Evolutionary conservation across 1,284 basidiomycete genomes (phyloP).

Genomic region (Naganishia albida): DNA sequence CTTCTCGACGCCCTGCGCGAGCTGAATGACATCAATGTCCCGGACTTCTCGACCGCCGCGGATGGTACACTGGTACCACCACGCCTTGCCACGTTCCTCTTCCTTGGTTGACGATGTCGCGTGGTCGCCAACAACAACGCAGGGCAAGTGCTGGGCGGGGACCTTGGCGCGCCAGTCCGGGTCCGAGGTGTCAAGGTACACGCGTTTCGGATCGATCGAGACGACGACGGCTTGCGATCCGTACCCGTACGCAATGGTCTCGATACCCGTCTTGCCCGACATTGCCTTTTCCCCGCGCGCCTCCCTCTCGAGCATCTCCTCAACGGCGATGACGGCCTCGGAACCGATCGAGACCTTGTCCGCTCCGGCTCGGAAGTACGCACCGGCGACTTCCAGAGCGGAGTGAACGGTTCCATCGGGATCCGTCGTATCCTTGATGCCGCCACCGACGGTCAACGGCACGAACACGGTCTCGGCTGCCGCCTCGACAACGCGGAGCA

Average conservation of each 20-base stretch:
- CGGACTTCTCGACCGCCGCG: slow-evolving; percentile 85
- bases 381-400: slow-evolving; percentile 91
- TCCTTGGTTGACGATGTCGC: slow-evolving; percentile 57
- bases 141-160: slow-evolving; percentile 52
- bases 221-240: slow-evolving; percentile 98
- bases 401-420: slow-evolving; percentile 85
- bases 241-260: slow-evolving; percentile 86
- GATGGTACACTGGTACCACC: slow-evolving; percentile 99
- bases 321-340: slow-evolving; percentile 92
- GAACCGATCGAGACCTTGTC: slow-evolving; percentile 93
- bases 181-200: slow-evolving; percentile 69
- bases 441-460: slow-evolving; percentile 97
- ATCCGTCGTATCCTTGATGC: slow-evolving; percentile 94
- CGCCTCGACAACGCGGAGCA: slow-evolving; percentile 90
- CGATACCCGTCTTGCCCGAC: slow-evolving; percentile 72
- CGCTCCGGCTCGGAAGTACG: slow-evolving; percentile 95
- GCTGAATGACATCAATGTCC: slow-evolving; percentile 88
- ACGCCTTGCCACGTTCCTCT: slow-evolving; percentile 71
- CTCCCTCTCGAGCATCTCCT: slow-evolving; percentile 67
- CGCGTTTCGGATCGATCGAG: slow-evolving; percentile 89
- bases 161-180: slow-evolving; percentile 70
- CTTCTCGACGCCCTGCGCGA: slow-evolving; percentile 81
- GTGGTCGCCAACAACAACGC: slow-evolving; percentile 53
- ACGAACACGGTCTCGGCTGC: slow-evolving; percentile 92
- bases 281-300: slow-evolving; percentile 56